Percentiles rank a stretch among this genome's conserved stretches.
phyloP scores from a whole-genome alignment of 164 flowering plant genomes.

The Magnolia officinalis region DNA sequence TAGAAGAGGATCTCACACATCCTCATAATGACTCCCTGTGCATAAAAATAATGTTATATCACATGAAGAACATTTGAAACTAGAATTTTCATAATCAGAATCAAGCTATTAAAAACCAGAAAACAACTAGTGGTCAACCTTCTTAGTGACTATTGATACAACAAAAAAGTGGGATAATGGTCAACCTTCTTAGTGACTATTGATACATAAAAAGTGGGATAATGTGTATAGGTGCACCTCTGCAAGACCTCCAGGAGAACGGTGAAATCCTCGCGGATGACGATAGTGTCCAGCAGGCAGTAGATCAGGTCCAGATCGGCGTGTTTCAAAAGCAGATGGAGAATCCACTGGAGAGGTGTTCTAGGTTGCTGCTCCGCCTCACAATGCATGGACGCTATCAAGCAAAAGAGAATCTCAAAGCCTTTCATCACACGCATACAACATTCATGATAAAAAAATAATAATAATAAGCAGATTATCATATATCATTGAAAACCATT shows the following conservation, averaged over 20 bases:
- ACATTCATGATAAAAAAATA: background rate
- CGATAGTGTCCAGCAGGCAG: constrained; percentile 50
- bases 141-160: background rate
- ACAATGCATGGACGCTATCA: constrained; percentile 42
- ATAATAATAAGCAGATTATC: background rate
- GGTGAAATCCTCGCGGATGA: constrained; percentile 46
- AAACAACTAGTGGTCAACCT: background rate
- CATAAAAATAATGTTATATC: too few relatives aligned
- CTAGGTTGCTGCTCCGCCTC: constrained; percentile 41
- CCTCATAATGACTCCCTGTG: too few relatives aligned
- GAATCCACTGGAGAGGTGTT: constrained; percentile 43
- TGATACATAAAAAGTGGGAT: background rate
- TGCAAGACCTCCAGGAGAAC: constrained; percentile 68
- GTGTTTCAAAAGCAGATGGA: constrained; percentile 31
- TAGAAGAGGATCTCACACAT: too few relatives aligned
- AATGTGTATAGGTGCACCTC: constrained; percentile 46
- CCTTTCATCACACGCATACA: too few relatives aligned
- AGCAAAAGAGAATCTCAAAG: background rate
- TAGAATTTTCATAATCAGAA: background rate
- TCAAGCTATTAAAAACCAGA: background rate
- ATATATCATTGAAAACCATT: too few relatives aligned
- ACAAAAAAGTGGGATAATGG: too few relatives aligned
- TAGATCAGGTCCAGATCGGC: constrained; percentile 36
- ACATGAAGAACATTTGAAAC: too few relatives aligned
- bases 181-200: too few relatives aligned